Percentiles rank a stretch among this genome's conserved stretches.
phyloP scores from a whole-genome alignment of 2,329 filamentous ascomycete species.

The Aspergillus fijiensis region DNA sequence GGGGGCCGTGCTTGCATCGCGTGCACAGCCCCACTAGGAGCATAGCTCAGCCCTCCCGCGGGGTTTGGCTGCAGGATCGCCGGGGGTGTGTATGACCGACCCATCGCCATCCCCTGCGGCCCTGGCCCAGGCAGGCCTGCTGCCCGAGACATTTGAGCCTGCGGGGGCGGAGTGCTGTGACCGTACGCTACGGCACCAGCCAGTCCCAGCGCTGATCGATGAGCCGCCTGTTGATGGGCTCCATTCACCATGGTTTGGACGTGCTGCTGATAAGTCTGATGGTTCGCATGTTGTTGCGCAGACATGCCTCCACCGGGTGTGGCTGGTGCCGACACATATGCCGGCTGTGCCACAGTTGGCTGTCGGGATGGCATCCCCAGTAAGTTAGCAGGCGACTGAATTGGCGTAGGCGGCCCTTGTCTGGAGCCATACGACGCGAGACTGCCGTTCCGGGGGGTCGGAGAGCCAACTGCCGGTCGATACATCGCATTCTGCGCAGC shows the following conservation, averaged over 20 bases:
- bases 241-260: slow-evolving; percentile 40
- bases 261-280: slow-evolving; percentile 39
- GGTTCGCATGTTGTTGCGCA: slow-evolving; percentile 19
- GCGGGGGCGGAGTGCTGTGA: slow-evolving; percentile 37
- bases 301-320: slow-evolving; percentile 24
- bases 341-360: slow-evolving; percentile 23
- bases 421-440: slow-evolving; percentile 31
- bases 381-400: slow-evolving; percentile 30
- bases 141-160: slow-evolving; percentile 28
- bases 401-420: slow-evolving; percentile 32
- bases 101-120: slow-evolving; percentile 28
- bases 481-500: slow-evolving; percentile 26
- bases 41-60: slow-evolving; percentile 31
- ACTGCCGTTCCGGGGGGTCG: slow-evolving; percentile 30
- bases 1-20: slow-evolving; percentile 30
- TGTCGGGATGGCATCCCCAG: slow-evolving; percentile 33
- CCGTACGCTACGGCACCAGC: slow-evolving; percentile 30
- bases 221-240: slow-evolving; percentile 34
- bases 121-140: slow-evolving; percentile 25
- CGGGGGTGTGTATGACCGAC: slow-evolving; percentile 43
- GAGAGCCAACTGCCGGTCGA: slow-evolving; percentile 30
- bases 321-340: slow-evolving; percentile 26
- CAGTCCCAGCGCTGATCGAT: slow-evolving; percentile 35
- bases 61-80: slow-evolving; percentile 32
- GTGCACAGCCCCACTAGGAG: slow-evolving; percentile 27